These are phyloP conservation scores for Cornus kousa DNA, from an alignment of 148 eudicot species.

Conservation along the genomic window DNA sequence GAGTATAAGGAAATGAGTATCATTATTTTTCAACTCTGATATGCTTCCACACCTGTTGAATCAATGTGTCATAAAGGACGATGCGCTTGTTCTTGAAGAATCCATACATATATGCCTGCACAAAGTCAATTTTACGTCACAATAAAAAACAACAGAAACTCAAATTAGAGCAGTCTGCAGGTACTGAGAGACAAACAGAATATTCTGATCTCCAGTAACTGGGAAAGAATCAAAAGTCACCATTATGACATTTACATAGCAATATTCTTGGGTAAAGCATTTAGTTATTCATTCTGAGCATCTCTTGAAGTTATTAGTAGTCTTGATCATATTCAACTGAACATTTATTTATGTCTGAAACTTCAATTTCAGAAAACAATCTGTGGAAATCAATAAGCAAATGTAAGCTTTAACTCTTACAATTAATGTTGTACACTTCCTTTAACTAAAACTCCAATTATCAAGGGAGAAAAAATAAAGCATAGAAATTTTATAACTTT, in stretches of 20 bases:
- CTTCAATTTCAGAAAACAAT: too few relatives aligned
- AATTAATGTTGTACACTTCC: too few relatives aligned
- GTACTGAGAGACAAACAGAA: neutral
- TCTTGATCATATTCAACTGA: too few relatives aligned
- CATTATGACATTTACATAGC: neutral
- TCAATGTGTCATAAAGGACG: constrained; percentile 92
- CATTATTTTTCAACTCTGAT: too few relatives aligned
- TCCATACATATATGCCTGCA: constrained; percentile 99
- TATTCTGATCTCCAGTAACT: neutral
- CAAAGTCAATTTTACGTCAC: neutral
- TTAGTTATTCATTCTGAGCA: neutral
- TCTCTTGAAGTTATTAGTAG: neutral
- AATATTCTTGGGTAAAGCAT: too few relatives aligned
- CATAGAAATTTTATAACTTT: too few relatives aligned
- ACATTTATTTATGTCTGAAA: too few relatives aligned
- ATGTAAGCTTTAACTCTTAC: too few relatives aligned
- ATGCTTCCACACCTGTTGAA: constrained; percentile 74
- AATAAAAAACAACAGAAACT: neutral
- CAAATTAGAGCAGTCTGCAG: neutral
- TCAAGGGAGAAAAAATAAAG: too few relatives aligned
- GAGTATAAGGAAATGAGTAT: neutral
- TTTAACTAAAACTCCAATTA: too few relatives aligned
- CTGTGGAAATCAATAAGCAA: too few relatives aligned
- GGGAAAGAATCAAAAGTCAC: neutral
- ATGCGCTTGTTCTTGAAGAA: constrained; percentile 97